Percentiles rank a stretch among this genome's conserved stretches.
Evolutionary conservation across 805 yeast species (phyloP).

Genomic region (Candida pseudofarinosa): DNA sequence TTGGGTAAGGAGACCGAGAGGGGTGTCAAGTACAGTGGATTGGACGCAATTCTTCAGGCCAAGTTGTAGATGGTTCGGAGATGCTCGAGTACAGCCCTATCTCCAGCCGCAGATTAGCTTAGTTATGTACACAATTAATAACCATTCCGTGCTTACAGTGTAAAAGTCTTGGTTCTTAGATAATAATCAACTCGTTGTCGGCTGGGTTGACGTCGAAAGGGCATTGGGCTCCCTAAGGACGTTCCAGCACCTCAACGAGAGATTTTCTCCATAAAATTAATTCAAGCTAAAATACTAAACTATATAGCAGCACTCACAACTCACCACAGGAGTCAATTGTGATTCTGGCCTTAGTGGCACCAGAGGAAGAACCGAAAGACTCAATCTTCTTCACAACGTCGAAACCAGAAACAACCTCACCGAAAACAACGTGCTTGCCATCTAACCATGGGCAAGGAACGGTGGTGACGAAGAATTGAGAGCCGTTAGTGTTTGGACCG

Average conservation of each 20-base stretch:
- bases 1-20: slow-evolving; percentile 30
- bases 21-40: slow-evolving; percentile 33
- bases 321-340: slow-evolving; percentile 62
- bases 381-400: slow-evolving; percentile 57
- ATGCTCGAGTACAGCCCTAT: not conserved
- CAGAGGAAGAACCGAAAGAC: slow-evolving; percentile 61
- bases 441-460: slow-evolving; percentile 76
- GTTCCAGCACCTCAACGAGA: not conserved
- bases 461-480: slow-evolving; percentile 86
- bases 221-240: not conserved
- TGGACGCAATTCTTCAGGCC: slow-evolving; percentile 34
- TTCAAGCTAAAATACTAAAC: not conserved
- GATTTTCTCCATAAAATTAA: not conserved
- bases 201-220: too few species aligned
- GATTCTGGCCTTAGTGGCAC: slow-evolving; percentile 62
- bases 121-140: too few species aligned
- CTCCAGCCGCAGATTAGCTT: too few species aligned
- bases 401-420: slow-evolving; percentile 67
- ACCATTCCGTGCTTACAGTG: too few species aligned
- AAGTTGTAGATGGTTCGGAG: slow-evolving; percentile 20
- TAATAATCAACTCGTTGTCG: too few species aligned
- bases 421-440: slow-evolving; percentile 75
- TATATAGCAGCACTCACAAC: slow-evolving; percentile 24
- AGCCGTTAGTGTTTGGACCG: slow-evolving; percentile 90
- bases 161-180: too few species aligned